Percentiles rank a stretch among this genome's conserved stretches.
Evolutionary conservation across 352 stramenopile species (phyloP).

Genomic region (Pythium aquatile): DNA sequence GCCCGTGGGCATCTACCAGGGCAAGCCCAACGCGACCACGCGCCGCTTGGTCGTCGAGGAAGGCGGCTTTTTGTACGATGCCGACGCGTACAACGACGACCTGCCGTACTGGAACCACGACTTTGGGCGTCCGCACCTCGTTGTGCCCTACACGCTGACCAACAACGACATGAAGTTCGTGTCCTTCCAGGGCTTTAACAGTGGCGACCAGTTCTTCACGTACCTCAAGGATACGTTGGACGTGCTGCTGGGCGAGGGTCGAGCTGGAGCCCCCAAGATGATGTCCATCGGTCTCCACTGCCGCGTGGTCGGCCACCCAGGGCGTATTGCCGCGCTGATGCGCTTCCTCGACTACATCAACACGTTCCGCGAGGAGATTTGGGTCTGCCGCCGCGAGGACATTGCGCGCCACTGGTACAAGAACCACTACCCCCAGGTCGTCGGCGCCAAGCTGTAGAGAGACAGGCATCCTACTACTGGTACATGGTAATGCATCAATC

Average conservation of each 20-base stretch:
- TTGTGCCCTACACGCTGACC: slow-evolving; percentile 95
- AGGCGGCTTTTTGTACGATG: slow-evolving; percentile 95
- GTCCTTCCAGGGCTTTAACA: slow-evolving; percentile 90
- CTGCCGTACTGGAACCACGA: slow-evolving; percentile 94
- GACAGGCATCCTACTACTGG: neutral
- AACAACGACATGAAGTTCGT: slow-evolving; percentile 98
- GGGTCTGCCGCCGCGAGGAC: slow-evolving; percentile 91
- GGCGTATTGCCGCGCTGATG: slow-evolving; percentile 84
- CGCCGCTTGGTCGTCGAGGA: slow-evolving; percentile 89
- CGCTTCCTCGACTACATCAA: slow-evolving; percentile 95
- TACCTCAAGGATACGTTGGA: slow-evolving; percentile 93
- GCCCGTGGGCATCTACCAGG: slow-evolving; percentile 95
- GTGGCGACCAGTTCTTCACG: slow-evolving; percentile 90
- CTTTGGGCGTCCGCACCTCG: slow-evolving; percentile 89
- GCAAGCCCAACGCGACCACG: slow-evolving; percentile 93
- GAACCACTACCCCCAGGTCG: slow-evolving; percentile 63
- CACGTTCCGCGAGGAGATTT: slow-evolving; percentile 86
- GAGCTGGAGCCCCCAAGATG: slow-evolving; percentile 90
- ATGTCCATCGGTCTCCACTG: slow-evolving; percentile 95
- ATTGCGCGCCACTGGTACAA: slow-evolving; percentile 96
- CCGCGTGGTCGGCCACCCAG: slow-evolving; percentile 87
- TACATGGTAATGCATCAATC: neutral
- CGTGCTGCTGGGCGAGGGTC: slow-evolving; percentile 88
- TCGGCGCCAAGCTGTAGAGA: slow-evolving; percentile 45
- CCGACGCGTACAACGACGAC: slow-evolving; percentile 95